Evolutionary conservation across 352 stramenopile genomes (phyloP).

Genomic region (Globisporangium recalcitrans): DNA sequence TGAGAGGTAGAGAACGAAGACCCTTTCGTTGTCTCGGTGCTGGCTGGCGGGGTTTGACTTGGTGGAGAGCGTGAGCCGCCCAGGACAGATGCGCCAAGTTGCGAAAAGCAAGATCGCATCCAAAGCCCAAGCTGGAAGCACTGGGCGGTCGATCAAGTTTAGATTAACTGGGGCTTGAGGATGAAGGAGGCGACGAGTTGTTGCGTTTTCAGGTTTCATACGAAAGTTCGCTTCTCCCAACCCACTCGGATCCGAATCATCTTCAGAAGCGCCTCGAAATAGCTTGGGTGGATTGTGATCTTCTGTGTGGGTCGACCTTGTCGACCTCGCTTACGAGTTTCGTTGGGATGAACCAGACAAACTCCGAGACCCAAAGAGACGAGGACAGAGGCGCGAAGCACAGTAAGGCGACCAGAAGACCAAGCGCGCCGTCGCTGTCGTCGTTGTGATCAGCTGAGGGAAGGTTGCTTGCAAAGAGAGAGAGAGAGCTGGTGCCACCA

Average conservation of each 20-base stretch:
- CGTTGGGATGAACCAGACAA: too few relatives aligned
- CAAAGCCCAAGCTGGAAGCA: neutral
- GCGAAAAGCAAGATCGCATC: neutral
- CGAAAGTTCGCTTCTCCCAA: neutral
- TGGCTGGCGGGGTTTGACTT: neutral
- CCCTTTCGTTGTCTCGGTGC: neutral
- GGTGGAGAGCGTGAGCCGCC: neutral
- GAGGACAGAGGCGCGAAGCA: too few relatives aligned
- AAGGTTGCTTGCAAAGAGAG: too few relatives aligned
- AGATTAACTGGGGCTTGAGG: neutral
- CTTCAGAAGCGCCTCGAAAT: neutral
- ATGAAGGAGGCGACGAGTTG: too few relatives aligned
- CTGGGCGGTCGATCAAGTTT: neutral
- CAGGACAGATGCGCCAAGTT: neutral
- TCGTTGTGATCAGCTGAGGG: neutral
- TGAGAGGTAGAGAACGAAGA: too few relatives aligned
- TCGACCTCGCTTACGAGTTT: too few relatives aligned
- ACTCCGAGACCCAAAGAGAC: too few relatives aligned
- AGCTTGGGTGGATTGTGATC: too few relatives aligned
- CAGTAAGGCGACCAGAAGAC: too few relatives aligned
- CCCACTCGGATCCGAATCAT: neutral
- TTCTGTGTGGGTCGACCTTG: too few relatives aligned
- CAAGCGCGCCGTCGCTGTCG: neutral
- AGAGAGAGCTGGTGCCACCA: too few relatives aligned
- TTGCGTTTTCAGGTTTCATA: neutral